Conservation (phyloP, 495 filamentous ascomycete species). For the Massariosphaeria phaeospora region DNA sequence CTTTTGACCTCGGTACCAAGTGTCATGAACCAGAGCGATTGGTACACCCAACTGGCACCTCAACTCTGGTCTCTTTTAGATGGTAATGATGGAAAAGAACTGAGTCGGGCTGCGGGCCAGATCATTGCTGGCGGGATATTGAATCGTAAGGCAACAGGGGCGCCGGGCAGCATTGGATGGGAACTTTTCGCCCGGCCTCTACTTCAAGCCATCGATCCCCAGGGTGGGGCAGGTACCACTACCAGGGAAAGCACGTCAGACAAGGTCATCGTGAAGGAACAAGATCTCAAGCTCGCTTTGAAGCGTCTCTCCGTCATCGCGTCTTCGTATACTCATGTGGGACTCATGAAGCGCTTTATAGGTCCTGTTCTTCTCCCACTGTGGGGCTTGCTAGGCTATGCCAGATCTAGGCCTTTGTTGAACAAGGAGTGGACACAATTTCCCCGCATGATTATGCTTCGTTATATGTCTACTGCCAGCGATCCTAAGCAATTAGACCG, state of each 20-base stretch:
- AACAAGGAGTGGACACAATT: constrained; percentile 16
- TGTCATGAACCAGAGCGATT: constrained; percentile 51
- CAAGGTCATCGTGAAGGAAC: constrained; percentile 42
- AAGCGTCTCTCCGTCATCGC: constrained; percentile 55
- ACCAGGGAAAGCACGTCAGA: constrained; percentile 23
- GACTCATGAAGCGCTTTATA: constrained; percentile 64
- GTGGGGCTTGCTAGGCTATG: constrained; percentile 62
- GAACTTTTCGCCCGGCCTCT: constrained; percentile 62
- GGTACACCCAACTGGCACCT: constrained; percentile 60
- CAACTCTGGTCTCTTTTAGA: constrained; percentile 66
- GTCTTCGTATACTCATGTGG: constrained; percentile 66
- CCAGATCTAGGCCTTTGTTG: constrained; percentile 37
- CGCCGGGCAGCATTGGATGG: constrained; percentile 65
- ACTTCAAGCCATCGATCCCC: constrained; percentile 56
- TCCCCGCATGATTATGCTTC: constrained; percentile 41
- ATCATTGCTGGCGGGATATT: constrained; percentile 71
- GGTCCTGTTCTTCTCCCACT: constrained; percentile 60
- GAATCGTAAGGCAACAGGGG: constrained; percentile 60
- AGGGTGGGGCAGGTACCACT: not conserved
- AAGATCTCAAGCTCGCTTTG: constrained; percentile 48
- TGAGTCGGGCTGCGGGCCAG: constrained; percentile 63
- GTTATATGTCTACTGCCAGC: constrained; percentile 49
- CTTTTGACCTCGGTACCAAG: constrained; percentile 61
- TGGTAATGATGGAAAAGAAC: constrained; percentile 57
- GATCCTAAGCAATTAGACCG: constrained; percentile 44